A percentile compares a stretch with the other conserved stretches of the same genome.
These are phyloP conservation scores for Thelephora aurantiotincta DNA, from an alignment of 768 basidiomycete species.

Conservation along the genomic window DNA sequence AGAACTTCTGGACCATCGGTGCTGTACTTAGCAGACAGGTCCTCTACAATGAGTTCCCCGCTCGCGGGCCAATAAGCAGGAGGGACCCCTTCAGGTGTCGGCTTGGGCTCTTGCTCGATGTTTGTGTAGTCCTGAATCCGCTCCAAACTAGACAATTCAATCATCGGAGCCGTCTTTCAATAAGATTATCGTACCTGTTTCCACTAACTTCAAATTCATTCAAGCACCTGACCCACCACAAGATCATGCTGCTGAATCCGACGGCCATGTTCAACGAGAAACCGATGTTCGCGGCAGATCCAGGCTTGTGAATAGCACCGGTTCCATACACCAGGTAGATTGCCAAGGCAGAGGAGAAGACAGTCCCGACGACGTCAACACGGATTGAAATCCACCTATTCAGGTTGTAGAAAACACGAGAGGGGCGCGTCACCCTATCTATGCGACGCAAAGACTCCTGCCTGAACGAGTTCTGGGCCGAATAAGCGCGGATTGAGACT, in stretches of 20 bases:
- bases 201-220: no score
- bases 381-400: no score
- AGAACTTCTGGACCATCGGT: constrained; percentile 39
- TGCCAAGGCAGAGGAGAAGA: constrained; percentile 43
- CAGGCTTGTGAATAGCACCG: constrained; percentile 8
- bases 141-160: constrained; percentile 14
- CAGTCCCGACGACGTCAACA: constrained; percentile 39
- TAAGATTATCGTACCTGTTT: constrained; percentile 12
- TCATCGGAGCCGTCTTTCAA: neutral
- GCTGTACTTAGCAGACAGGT: constrained; percentile 26
- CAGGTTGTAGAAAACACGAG: constrained; percentile 32
- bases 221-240: constrained; percentile 23
- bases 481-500: constrained; percentile 51
- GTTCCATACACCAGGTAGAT: constrained; percentile 35
- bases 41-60: constrained; percentile 28
- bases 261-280: constrained; percentile 35
- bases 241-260: constrained; percentile 10
- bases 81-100: no score
- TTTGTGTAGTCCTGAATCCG: constrained; percentile 31
- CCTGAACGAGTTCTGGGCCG: constrained; percentile 35
- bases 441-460: constrained; percentile 33
- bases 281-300: constrained; percentile 27
- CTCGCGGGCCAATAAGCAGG: no score
- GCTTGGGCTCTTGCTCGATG: constrained; percentile 32
- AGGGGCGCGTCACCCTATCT: constrained; percentile 33